Evolutionary conservation across 2,329 filamentous ascomycete genomes (phyloP).

Genomic region (Tolypocladium ovalisporum): DNA sequence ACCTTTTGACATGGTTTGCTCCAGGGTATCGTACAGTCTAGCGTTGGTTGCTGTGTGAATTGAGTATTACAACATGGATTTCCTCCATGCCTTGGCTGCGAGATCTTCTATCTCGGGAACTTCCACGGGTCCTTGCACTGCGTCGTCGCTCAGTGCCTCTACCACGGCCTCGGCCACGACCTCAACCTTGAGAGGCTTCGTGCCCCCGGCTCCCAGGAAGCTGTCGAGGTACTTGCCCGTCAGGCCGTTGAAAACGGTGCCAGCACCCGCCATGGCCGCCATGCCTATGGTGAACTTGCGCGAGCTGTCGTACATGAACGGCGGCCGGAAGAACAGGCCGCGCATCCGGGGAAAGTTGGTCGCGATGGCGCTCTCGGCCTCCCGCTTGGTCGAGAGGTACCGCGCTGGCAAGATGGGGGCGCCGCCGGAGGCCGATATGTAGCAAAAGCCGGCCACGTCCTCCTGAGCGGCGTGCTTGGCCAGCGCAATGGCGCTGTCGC

Average conservation of each 20-base stretch:
- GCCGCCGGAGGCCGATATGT: constrained; percentile 79
- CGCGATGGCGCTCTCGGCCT: constrained; percentile 71
- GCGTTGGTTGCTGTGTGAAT: constrained; percentile 7
- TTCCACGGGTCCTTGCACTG: constrained; percentile 65
- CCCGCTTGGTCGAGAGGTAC: constrained; percentile 86
- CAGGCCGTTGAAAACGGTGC: constrained; percentile 64
- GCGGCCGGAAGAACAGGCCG: constrained; percentile 70
- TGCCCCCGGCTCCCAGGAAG: constrained; percentile 71
- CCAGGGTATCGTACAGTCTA: constrained; percentile 20
- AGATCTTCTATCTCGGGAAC: constrained; percentile 70
- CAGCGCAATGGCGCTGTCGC: constrained; percentile 74
- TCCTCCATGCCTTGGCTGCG: constrained; percentile 76
- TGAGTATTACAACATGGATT: constrained; percentile 65
- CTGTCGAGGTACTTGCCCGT: constrained; percentile 65
- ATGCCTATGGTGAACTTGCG: constrained; percentile 75
- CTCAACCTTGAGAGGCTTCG: constrained; percentile 82
- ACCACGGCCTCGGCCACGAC: constrained; percentile 81
- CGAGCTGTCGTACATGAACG: constrained; percentile 81
- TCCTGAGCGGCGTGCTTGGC: constrained; percentile 63
- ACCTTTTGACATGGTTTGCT: not conserved
- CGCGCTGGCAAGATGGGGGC: constrained; percentile 73
- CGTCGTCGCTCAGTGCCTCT: constrained; percentile 69
- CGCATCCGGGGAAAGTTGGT: constrained; percentile 65
- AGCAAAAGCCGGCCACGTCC: constrained; percentile 63
- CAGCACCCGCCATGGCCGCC: constrained; percentile 65